Percentiles rank a stretch among this genome's conserved stretches.
These are phyloP conservation scores for Breynia disticha DNA, from an alignment of 441 rosid species.

Conservation along the genomic window DNA sequence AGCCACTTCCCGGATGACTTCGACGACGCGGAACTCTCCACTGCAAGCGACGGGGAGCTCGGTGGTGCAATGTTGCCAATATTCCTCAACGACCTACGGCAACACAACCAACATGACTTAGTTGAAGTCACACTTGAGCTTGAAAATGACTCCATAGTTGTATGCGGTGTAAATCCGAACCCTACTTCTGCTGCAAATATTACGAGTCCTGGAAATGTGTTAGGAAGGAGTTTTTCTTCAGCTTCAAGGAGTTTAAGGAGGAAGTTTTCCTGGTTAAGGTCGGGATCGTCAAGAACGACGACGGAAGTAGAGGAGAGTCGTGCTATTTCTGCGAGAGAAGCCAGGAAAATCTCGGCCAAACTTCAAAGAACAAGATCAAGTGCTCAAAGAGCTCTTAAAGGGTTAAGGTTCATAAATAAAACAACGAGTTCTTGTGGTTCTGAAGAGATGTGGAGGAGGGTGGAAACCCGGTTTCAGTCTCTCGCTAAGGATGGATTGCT, in stretches of 20 bases:
- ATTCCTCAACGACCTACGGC: slow-evolving; percentile 55
- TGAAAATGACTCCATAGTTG: slow-evolving; percentile 47
- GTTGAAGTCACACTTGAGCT: slow-evolving; percentile 80
- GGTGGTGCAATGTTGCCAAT: slow-evolving; percentile 85
- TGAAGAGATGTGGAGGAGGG: slow-evolving; percentile 62
- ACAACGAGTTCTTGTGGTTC: slow-evolving; percentile 31
- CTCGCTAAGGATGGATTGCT: slow-evolving; percentile 63
- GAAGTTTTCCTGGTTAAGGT: slow-evolving; percentile 51
- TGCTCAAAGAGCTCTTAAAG: slow-evolving; percentile 71
- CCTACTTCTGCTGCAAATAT: slow-evolving; percentile 3
- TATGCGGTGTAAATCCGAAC: slow-evolving; percentile 58
- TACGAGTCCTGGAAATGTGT: slow-evolving; percentile 5
- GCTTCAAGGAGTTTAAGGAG: slow-evolving; percentile 41
- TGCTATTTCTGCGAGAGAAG: slow-evolving; percentile 37
- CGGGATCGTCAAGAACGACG: slow-evolving; percentile 39
- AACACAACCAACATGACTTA: slow-evolving; percentile 36
- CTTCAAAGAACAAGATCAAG: slow-evolving; percentile 58
- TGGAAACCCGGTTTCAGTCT: slow-evolving; percentile 48
- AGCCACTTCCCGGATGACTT: slow-evolving; percentile 42
- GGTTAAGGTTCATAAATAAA: slow-evolving; percentile 65
- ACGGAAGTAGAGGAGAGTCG: slow-evolving; percentile 27
- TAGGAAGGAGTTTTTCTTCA: slow-evolving; percentile 47
- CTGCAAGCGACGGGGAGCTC: slow-evolving; percentile 18
- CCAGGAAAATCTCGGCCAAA: slow-evolving; percentile 44
- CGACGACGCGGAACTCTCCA: slow-evolving; percentile 3